phyloP scores from a whole-genome alignment of 805 yeast species.

The Osmozyma mogii region DNA sequence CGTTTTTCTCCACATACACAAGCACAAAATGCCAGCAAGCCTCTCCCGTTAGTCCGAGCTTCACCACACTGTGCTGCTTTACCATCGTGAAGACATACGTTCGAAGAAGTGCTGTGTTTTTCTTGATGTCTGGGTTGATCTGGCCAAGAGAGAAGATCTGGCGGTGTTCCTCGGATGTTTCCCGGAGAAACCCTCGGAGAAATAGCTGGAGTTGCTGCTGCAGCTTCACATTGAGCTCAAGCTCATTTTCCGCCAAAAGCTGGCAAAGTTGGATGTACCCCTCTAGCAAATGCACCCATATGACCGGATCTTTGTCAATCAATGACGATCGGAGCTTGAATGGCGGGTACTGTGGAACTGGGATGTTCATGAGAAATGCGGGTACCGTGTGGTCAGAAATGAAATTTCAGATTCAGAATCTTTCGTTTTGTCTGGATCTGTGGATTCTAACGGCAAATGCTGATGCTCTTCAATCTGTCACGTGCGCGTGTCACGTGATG shows the following conservation, averaged over 20 bases:
- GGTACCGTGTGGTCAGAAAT: too few species aligned
- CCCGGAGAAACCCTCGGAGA: conserved; percentile 49
- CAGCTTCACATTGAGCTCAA: conserved; percentile 41
- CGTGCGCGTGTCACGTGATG: too few species aligned
- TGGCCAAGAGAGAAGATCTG: conserved; percentile 64
- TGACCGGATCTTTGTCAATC: conserved; percentile 77
- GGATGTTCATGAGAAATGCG: too few species aligned
- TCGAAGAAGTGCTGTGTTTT: conserved; percentile 43
- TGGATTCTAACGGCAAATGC: too few species aligned
- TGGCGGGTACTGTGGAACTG: conserved; percentile 68
- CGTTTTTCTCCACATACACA: conserved; percentile 41
- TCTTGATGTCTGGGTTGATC: conserved; percentile 58
- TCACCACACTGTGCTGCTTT: conserved; percentile 44
- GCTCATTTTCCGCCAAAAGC: conserved; percentile 35
- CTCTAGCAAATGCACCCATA: conserved; percentile 68
- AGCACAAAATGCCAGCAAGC: conserved; percentile 58
- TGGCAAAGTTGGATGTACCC: conserved; percentile 49
- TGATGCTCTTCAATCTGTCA: too few species aligned
- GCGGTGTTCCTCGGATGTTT: conserved; percentile 53
- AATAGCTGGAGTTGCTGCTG: conserved; percentile 52
- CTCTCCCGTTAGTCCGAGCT: conserved; percentile 51
- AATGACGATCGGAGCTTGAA: conserved; percentile 67
- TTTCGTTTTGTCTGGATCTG: too few species aligned
- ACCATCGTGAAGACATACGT: conserved; percentile 43
- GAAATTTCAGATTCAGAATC: too few species aligned